Conservation (phyloP, 108 stramenopile species). For the Cyclotella sp. region DNA sequence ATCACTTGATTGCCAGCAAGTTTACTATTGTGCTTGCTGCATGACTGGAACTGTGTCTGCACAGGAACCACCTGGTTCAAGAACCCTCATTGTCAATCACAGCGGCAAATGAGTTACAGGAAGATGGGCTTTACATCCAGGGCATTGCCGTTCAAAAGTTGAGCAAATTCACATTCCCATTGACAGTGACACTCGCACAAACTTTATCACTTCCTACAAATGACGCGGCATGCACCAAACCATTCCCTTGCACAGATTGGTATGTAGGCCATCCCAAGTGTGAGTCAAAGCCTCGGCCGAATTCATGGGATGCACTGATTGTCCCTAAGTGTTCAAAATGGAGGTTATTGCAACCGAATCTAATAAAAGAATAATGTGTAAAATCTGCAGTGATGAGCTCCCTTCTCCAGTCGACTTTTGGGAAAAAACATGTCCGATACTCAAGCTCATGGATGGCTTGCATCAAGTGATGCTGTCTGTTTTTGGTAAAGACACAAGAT, state of each 20-base stretch:
- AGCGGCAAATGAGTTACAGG: conserved; percentile 51
- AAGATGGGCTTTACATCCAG: conserved; percentile 43
- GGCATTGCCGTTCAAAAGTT: conserved; percentile 43
- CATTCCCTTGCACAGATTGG: conserved; percentile 34
- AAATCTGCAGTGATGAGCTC: conserved; percentile 29
- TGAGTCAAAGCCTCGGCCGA: conserved; percentile 63
- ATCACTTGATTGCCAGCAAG: conserved; percentile 62
- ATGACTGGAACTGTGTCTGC: not conserved
- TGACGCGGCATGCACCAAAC: conserved; percentile 64
- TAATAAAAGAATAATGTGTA: conserved; percentile 19
- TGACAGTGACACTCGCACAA: conserved; percentile 49
- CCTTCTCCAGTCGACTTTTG: conserved; percentile 66
- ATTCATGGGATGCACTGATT: conserved; percentile 72
- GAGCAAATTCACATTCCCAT: conserved; percentile 51
- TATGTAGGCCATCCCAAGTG: conserved; percentile 32
- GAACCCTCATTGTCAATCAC: conserved; percentile 69
- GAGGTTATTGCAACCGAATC: conserved; percentile 38
- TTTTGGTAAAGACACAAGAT: conserved; percentile 62
- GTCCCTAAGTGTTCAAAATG: conserved; percentile 68
- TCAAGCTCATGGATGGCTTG: conserved; percentile 34
- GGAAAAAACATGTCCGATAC: conserved; percentile 52
- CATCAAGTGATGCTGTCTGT: conserved; percentile 49
- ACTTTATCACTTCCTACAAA: conserved; percentile 62
- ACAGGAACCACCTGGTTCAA: conserved; percentile 50
- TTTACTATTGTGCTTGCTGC: conserved; percentile 63